Conservation (phyloP, 176 grass and related monocot species). For the Pontederia crassipes region DNA sequence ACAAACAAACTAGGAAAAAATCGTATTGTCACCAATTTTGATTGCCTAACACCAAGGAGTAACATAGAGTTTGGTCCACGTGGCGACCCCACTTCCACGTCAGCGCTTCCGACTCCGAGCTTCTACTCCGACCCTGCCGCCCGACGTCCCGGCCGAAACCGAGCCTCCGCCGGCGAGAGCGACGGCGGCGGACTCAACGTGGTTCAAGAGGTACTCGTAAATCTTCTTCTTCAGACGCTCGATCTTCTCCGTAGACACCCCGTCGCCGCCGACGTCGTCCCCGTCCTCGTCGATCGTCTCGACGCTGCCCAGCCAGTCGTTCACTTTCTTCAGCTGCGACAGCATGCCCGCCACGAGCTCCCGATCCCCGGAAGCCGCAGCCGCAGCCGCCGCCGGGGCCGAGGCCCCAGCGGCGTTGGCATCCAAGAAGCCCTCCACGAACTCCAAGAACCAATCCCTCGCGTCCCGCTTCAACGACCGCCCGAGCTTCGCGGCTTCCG, state of each 20-base stretch:
- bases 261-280: background rate
- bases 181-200: constrained; percentile 36
- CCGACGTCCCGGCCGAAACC: background rate
- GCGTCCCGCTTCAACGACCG: constrained; percentile 49
- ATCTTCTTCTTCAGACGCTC: constrained; percentile 78
- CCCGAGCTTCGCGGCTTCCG: constrained; percentile 62
- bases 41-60: too few relatives aligned
- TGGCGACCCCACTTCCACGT: background rate
- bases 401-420: constrained; percentile 33
- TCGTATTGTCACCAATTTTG: too few relatives aligned
- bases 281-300: constrained; percentile 2
- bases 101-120: background rate
- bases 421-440: constrained; percentile 87
- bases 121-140: background rate
- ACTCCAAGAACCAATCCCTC: constrained; percentile 73
- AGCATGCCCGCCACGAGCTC: constrained; percentile 71
- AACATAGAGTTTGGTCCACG: too few relatives aligned
- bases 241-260: constrained; percentile 56
- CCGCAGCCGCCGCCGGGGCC: constrained; percentile 15
- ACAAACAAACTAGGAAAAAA: too few relatives aligned
- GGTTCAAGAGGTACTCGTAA: constrained; percentile 74
- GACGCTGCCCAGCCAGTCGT: constrained; percentile 84
- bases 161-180: background rate
- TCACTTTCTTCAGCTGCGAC: constrained; percentile 80
- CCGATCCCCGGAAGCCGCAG: constrained; percentile 32